Evolutionary conservation across 805 yeast species (phyloP), one percentile per base, ranked within the genome.

Genomic region (Candida golubevii): DNA sequence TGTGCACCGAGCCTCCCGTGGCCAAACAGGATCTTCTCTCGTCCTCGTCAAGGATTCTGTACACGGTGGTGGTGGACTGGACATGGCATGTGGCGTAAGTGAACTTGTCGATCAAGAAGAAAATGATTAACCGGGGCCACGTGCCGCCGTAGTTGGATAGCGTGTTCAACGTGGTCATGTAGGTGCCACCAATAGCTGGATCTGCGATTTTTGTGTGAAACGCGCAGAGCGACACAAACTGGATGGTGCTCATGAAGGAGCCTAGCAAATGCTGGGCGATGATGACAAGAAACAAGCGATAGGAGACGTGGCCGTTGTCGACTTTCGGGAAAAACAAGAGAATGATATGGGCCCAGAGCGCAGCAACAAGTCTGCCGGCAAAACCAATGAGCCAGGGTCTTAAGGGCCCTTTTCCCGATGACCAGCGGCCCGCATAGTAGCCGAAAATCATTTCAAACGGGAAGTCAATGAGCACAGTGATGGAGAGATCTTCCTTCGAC

Each of bases 381-480:
- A 82, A 93, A 0, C 93, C 98, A 61, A 77, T 74, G 53, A 90
- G 61, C 99, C 99, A 93, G 0, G 98, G 98, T 39, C 75, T 77
- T 43, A 93, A 71, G 0, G 97, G 86, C 30, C 80, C 73, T 36
- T 72, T 67, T 4, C 95, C 95, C 0, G 85, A 77, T 0, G 96
- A 86, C 97, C 97, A 88, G 56, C 88, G 80, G 6, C 96, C 99
- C 1, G 95, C 95, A 56, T 89, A 90, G 62, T 89, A 93, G 1
- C 99, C 98, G 66, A 93, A 91, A 3, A 91, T 66, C 61, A 93
- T 85, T 61, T 93, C 98, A 62, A 93, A 89, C 9, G 99, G 99
- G 64, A 93, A 93, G 62, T 93, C 97, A 39, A 93, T 87, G 37
- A 93, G 66, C 0, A 91, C 98, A 0, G 97, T 87, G 15, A 93